phyloP scores from a whole-genome alignment of 345 rosid species.

The Brassica napus region Da-Ae NC_063452.1:62151501-62152000 shows the following conservation, averaged over 20 bases:
- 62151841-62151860: constrained; percentile 52
- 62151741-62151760: constrained; percentile 4
- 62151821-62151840: constrained; percentile 37
- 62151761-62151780: not conserved
- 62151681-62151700: constrained; percentile 14
- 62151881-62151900: constrained; percentile 52
- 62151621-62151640: constrained; percentile 18
- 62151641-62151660: not conserved
- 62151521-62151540: constrained; percentile 38
- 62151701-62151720: constrained; percentile 33
- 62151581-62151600: not conserved
- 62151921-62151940: constrained; percentile 54
- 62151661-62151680: constrained; percentile 2
- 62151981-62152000: constrained; percentile 69
- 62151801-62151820: constrained; percentile 52
- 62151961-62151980: constrained; percentile 60
- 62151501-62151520: constrained; percentile 25
- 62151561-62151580: constrained; percentile 22
- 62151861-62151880: constrained; percentile 61
- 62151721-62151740: constrained; percentile 26
- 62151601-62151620: constrained; percentile 24
- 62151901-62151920: constrained; percentile 49
- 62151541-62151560: constrained; percentile 32
- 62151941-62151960: constrained; percentile 46
- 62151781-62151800: constrained; percentile 10